phyloP scores from a whole-genome alignment of 1,284 basidiomycete genomes.

The Grifola frondosa region DNA sequence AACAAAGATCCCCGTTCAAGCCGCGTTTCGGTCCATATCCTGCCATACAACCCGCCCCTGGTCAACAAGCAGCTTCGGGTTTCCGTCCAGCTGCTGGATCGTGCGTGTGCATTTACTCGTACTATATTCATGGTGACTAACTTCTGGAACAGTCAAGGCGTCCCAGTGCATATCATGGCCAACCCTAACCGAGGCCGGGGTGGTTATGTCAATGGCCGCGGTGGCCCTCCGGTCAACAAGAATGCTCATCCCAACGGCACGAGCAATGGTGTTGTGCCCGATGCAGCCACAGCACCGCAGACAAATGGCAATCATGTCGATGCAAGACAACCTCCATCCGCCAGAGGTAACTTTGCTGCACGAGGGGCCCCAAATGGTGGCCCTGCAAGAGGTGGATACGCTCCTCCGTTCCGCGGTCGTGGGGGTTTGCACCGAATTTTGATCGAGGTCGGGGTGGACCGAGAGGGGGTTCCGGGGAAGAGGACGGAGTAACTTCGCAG shows the following conservation, averaged over 20 bases:
- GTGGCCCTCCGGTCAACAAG: slow-evolving; percentile 6
- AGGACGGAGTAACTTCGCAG: slow-evolving; percentile 19
- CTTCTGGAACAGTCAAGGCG: slow-evolving; percentile 20
- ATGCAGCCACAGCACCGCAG: slow-evolving; percentile 7
- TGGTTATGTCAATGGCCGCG: slow-evolving; percentile 24
- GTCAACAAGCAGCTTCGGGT: slow-evolving; percentile 53
- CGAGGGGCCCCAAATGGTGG: neutral
- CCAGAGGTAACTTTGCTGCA: slow-evolving; percentile 5
- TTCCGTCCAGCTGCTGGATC: slow-evolving; percentile 53
- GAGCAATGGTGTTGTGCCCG: slow-evolving; percentile 11
- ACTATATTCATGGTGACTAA: neutral
- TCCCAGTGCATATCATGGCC: slow-evolving; percentile 53
- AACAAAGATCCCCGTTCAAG: slow-evolving; percentile 52
- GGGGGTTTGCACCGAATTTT: slow-evolving; percentile 30
- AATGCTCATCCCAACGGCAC: slow-evolving; percentile 7
- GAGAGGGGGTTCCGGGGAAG: slow-evolving; percentile 19
- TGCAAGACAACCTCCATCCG: neutral
- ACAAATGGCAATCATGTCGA: neutral
- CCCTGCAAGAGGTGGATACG: slow-evolving; percentile 12
- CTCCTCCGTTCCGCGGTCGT: slow-evolving; percentile 26
- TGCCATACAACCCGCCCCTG: slow-evolving; percentile 49
- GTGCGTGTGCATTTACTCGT: slow-evolving; percentile 24
- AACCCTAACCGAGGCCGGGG: slow-evolving; percentile 70
- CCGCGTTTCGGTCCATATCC: slow-evolving; percentile 70
- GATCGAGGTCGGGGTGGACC: slow-evolving; percentile 21